Evolutionary conservation across 768 basidiomycete species (phyloP).

Genomic region (Cubamyces lactineus): DNA sequence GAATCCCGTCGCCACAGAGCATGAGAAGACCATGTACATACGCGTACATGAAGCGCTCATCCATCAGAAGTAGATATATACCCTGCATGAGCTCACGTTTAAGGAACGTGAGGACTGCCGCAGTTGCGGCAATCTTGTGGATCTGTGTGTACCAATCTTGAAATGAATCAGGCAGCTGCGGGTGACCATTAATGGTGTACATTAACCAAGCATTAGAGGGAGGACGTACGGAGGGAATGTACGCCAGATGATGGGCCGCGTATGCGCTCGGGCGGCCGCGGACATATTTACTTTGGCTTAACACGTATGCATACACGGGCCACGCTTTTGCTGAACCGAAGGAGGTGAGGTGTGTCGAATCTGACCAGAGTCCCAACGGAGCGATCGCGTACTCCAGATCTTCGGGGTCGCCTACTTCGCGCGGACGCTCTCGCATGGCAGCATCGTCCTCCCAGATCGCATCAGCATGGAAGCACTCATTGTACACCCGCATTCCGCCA

Average conservation of each 20-base stretch:
- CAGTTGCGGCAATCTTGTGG: constrained; percentile 2
- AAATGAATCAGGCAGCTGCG: too few species aligned
- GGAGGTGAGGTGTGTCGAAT: constrained; percentile 29
- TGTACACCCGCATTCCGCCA: background rate
- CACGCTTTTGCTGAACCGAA: constrained; percentile 35
- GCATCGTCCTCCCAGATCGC: constrained; percentile 16
- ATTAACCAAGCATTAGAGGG: background rate
- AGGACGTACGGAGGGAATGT: constrained; percentile 44
- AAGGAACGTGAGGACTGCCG: constrained; percentile 35
- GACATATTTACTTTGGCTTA: constrained; percentile 45
- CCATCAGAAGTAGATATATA: constrained; percentile 28
- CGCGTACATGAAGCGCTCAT: constrained; percentile 29
- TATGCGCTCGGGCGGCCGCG: constrained; percentile 33
- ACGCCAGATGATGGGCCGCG: constrained; percentile 46
- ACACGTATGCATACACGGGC: constrained; percentile 45
- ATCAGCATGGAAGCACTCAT: background rate
- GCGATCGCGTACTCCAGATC: constrained; percentile 14
- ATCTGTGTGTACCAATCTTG: constrained; percentile 31
- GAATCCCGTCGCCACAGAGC: constrained; percentile 32
- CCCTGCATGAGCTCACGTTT: constrained; percentile 37
- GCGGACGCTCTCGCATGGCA: background rate
- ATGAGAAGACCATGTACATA: constrained; percentile 32
- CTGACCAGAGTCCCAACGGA: constrained; percentile 27
- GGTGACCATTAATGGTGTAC: too few species aligned
- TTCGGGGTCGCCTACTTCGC: background rate